Percentiles rank a stretch among this genome's conserved stretches.
Conservation (phyloP, 257 asterid species). For the Solanum etuberosum region DNA sequence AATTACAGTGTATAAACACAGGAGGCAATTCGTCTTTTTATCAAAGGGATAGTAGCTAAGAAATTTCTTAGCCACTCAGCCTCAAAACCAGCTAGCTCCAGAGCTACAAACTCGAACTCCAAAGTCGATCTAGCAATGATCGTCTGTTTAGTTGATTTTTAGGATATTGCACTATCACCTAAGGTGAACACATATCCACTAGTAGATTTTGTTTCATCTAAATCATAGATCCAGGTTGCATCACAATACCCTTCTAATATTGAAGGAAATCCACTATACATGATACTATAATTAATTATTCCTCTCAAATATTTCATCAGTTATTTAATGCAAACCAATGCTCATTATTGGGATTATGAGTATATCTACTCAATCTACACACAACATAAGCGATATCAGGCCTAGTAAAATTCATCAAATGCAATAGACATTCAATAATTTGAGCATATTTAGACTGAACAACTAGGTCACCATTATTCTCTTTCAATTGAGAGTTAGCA, state of each 20-base stretch:
- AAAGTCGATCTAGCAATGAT: not conserved
- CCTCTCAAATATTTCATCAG: not conserved
- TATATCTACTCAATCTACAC: too few species aligned
- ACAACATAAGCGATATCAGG: too few species aligned
- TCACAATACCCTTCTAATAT: not conserved
- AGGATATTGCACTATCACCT: not conserved
- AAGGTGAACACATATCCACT: not conserved
- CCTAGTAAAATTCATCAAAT: not conserved
- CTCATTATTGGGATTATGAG: too few species aligned
- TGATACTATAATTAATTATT: too few species aligned
- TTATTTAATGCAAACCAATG: not conserved
- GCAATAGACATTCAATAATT: not conserved
- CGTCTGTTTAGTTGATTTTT: too few species aligned
- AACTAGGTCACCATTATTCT: too few species aligned
- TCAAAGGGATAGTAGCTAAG: not conserved
- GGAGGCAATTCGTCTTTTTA: not conserved
- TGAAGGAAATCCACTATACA: not conserved
- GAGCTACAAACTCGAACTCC: not conserved
- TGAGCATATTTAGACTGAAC: too few species aligned
- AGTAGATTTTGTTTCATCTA: not conserved
- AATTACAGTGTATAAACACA: too few species aligned
- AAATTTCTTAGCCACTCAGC: too few species aligned
- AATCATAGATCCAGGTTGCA: too few species aligned
- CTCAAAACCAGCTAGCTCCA: not conserved
- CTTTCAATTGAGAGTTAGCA: too few species aligned